Percentiles rank a stretch among this genome's conserved stretches.
These are phyloP conservation scores for Trifolium subterraneum DNA, from an alignment of 306 rosid genomes.

Conservation along the genomic window DNA sequence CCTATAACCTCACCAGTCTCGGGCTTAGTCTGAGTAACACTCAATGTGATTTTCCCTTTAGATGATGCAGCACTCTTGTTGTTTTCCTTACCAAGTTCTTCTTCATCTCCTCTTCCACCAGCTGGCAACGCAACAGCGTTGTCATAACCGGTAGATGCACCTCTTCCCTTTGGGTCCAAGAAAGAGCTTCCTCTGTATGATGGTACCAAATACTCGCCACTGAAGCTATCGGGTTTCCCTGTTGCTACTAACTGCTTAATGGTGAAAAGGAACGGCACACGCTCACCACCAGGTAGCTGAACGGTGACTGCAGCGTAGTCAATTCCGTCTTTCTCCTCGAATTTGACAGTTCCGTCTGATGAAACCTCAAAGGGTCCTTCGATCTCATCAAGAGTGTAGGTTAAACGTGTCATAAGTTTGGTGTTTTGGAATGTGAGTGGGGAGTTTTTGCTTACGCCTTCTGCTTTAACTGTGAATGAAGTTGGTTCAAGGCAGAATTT, in stretches of 20 bases:
- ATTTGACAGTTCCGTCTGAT: constrained; percentile 70
- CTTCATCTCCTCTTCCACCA: constrained; percentile 97
- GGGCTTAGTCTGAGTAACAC: constrained; percentile 86
- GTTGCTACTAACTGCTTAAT: constrained; percentile 90
- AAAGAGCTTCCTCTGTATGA: constrained; percentile 90
- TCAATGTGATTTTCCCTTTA: constrained; percentile 79
- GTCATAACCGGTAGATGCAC: constrained; percentile 91
- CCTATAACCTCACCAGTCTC: constrained; percentile 92
- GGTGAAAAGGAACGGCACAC: constrained; percentile 97
- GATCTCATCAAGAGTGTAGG: constrained; percentile 94
- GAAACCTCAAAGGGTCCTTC: constrained; percentile 94
- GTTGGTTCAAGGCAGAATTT: constrained; percentile 91
- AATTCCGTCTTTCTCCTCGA: constrained; percentile 90
- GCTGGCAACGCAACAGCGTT: constrained; percentile 89
- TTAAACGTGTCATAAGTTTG: constrained; percentile 96
- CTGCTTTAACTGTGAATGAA: constrained; percentile 95
- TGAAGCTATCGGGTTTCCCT: constrained; percentile 74
- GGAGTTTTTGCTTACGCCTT: constrained; percentile 80
- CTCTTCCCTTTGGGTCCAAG: constrained; percentile 99
- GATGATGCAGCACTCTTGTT: constrained; percentile 72
- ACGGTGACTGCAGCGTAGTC: constrained; percentile 92
- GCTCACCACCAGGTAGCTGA: constrained; percentile 91
- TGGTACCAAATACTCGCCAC: constrained; percentile 80
- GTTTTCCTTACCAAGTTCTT: constrained; percentile 86
- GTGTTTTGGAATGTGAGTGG: constrained; percentile 89